Evolutionary conservation across 73 alveolate species (phyloP).

Genomic region (Stentor roeselii): DNA sequence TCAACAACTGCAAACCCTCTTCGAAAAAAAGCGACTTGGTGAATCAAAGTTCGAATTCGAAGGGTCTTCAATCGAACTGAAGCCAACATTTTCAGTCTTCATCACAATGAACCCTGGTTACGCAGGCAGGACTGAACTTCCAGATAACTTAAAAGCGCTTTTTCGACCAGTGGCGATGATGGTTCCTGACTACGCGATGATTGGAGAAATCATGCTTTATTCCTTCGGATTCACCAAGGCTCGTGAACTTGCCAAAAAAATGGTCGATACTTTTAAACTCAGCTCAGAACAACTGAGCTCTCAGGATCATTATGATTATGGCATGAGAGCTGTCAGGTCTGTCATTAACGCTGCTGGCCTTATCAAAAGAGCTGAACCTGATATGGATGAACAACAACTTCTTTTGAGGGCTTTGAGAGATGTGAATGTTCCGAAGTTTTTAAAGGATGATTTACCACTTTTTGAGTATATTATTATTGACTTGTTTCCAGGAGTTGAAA

Average conservation of each 20-base stretch:
- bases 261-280: slow-evolving; percentile 98
- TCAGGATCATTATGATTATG: slow-evolving; percentile 98
- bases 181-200: slow-evolving; percentile 99
- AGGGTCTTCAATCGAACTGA: slow-evolving; percentile 85
- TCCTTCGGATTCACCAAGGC: slow-evolving; percentile 98
- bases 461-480: slow-evolving; percentile 96
- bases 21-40: slow-evolving; percentile 78
- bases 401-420: slow-evolving; percentile 96
- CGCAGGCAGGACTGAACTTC: slow-evolving; percentile 97
- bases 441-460: slow-evolving; percentile 98
- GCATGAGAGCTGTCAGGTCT: slow-evolving; percentile 99
- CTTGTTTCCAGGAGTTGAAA: slow-evolving; percentile 98
- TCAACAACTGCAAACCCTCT: slow-evolving; percentile 80
- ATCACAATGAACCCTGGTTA: slow-evolving; percentile 99
- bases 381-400: slow-evolving; percentile 91
- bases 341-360: slow-evolving; percentile 98
- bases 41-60: slow-evolving; percentile 88
- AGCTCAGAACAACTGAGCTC: slow-evolving; percentile 98
- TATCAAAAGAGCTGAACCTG: slow-evolving; percentile 87
- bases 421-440: slow-evolving; percentile 98
- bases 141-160: slow-evolving; percentile 95
- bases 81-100: slow-evolving; percentile 98
- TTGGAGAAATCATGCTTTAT: slow-evolving; percentile 99
- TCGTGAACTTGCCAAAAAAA: slow-evolving; percentile 96
- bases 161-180: slow-evolving; percentile 97